phyloP scores from a whole-genome alignment of 495 filamentous ascomycete species.

The Cetradonia linearis region DNA sequence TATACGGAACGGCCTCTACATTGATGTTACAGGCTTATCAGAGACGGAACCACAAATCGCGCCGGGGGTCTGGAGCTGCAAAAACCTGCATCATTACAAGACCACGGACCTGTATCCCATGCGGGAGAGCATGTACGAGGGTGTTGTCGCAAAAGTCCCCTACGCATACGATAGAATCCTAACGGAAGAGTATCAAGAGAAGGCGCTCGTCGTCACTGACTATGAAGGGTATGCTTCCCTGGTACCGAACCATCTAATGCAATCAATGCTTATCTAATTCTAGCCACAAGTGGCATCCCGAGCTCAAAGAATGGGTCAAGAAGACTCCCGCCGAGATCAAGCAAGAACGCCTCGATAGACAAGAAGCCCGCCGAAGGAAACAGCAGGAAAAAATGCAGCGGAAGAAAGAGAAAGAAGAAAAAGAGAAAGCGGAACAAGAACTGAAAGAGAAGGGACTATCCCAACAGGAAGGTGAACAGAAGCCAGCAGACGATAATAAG shows the following conservation, averaged over 20 bases:
- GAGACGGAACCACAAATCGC: slow-evolving; percentile 48
- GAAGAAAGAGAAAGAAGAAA: slow-evolving; percentile 33
- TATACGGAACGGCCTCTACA: slow-evolving; percentile 62
- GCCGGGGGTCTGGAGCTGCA: slow-evolving; percentile 68
- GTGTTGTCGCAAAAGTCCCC: slow-evolving; percentile 49
- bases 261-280: neutral
- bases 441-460: slow-evolving; percentile 15
- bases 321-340: slow-evolving; percentile 24
- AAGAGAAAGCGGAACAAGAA: slow-evolving; percentile 24
- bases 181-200: slow-evolving; percentile 46
- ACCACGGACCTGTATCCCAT: slow-evolving; percentile 43
- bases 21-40: slow-evolving; percentile 77
- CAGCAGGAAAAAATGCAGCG: slow-evolving; percentile 23
- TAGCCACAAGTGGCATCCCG: slow-evolving; percentile 36
- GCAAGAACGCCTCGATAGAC: slow-evolving; percentile 15
- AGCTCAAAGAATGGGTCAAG: slow-evolving; percentile 41
- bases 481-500: slow-evolving; percentile 16
- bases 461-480: slow-evolving; percentile 12
- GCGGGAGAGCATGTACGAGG: slow-evolving; percentile 50
- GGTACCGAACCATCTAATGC: neutral
- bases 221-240: slow-evolving; percentile 42
- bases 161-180: slow-evolving; percentile 52
- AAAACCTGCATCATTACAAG: slow-evolving; percentile 68
- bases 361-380: slow-evolving; percentile 23
- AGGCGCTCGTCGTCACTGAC: slow-evolving; percentile 40